Base-by-base conservation (phyloP, 148 eudicot genomes). In the Persicaria maculosa region DNA sequence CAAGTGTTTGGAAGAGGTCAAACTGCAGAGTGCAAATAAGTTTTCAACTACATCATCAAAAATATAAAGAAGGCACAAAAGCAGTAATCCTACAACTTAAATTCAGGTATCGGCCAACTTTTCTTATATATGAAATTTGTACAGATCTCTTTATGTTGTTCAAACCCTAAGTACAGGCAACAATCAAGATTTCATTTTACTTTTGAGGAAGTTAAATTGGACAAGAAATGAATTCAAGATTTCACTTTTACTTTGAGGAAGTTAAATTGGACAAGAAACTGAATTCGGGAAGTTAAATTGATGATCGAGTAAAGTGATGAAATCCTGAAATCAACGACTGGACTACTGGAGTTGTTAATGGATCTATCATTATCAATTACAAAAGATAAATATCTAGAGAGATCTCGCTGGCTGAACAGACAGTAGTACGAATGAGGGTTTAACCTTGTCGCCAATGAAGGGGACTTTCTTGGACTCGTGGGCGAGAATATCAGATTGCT, bases 401-500 rank as follows among this genome's bases (percentile, higher is more conserved):
- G 47, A 65, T 65, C 70, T 65, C 4, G 46, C 4, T 65, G 46
- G 8, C 3, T 6, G n/a, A 71, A 14, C 9, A 62, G 14, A 22
- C 0, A 75, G 74, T 16, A 73, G 44, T 25, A 45, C 19, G 7
- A n/a, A 67, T 5, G 12, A 9, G 55, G 17, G 46, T 17, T n/a
- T 10, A 15, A 80, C 98, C 96, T 94, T 87, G 84, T 90, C 93
- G 74, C 91, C 96, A 31, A 94, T 85, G 72, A 84, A 87, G 4
- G 85, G 92, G 78, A 87, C 57, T 77, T 88, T 91, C 81, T 77
- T 84, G 74, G 96, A 88, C 77, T 90, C 92, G 64, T 75, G 89
- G 31, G 87, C 92, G 17, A 62, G 83, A 78, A 91, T 91, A n/a
- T 86, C 87, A 62, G 93, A 84, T 73, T 94, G 97, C 78, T 94